A percentile compares a stretch with the other conserved stretches of the same genome.
phyloP scores from a whole-genome alignment of 1,139 yeast genomes.

The Candida dubliniensis region DNA sequence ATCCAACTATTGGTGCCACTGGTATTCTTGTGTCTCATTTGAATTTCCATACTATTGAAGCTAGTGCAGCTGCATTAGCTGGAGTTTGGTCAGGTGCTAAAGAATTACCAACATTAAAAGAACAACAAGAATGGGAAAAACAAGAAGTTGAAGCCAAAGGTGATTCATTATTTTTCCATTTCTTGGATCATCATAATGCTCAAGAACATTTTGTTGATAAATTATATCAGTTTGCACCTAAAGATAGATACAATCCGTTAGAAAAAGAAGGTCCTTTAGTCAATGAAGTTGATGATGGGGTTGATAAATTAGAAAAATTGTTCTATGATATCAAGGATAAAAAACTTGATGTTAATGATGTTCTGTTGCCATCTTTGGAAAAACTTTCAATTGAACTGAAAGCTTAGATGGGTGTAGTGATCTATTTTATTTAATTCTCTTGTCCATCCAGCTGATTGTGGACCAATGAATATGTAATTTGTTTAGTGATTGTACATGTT shows the following conservation, averaged over 20 bases:
- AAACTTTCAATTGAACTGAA: background rate
- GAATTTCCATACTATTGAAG: slow-evolving; percentile 44
- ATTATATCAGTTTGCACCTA: slow-evolving; percentile 22
- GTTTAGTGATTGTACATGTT: no score
- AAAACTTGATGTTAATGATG: slow-evolving; percentile 12
- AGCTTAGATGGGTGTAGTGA: background rate
- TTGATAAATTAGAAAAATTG: slow-evolving; percentile 23
- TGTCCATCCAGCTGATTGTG: no score
- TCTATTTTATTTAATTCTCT: background rate
- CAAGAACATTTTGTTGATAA: slow-evolving; percentile 24
- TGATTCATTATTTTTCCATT: slow-evolving; percentile 26
- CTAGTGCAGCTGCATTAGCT: slow-evolving; percentile 45
- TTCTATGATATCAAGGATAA: slow-evolving; percentile 22
- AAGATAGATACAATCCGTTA: slow-evolving; percentile 27
- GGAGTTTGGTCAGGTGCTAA: slow-evolving; percentile 44
- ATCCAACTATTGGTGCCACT: slow-evolving; percentile 43
- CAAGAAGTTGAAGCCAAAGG: slow-evolving; percentile 22
- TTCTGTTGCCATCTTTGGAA: slow-evolving; percentile 3
- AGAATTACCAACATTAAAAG: slow-evolving; percentile 28
- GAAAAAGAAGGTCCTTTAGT: slow-evolving; percentile 24
- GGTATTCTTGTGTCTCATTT: slow-evolving; percentile 41
- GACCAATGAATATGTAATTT: no score
- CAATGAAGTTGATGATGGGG: slow-evolving; percentile 26
- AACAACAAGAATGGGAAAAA: slow-evolving; percentile 32
- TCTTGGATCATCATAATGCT: slow-evolving; percentile 22